A percentile compares a stretch with the other conserved stretches of the same genome.
These are phyloP conservation scores for Ceratocystis harringtonii DNA, from an alignment of 2,329 filamentous ascomycete species.

Conservation along the genomic window DNA sequence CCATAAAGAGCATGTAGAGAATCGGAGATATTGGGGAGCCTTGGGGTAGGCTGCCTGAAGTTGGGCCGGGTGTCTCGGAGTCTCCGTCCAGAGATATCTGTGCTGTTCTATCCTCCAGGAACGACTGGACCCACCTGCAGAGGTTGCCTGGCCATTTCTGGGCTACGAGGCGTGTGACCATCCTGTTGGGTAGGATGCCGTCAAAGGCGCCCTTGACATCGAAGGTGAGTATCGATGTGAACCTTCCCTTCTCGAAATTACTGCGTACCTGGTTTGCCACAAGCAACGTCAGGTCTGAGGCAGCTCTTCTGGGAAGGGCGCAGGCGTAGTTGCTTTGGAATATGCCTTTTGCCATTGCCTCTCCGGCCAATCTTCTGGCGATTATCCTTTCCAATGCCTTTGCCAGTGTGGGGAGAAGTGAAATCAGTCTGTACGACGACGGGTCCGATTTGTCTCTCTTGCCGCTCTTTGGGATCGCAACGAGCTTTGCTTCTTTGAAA, in stretches of 20 bases:
- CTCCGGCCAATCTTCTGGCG: slow-evolving; percentile 19
- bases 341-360: slow-evolving; percentile 18
- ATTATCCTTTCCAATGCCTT: slow-evolving; percentile 22
- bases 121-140: slow-evolving; percentile 17
- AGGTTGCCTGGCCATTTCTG: slow-evolving; percentile 18
- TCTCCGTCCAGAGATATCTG: slow-evolving; percentile 5
- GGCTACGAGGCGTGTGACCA: slow-evolving; percentile 16
- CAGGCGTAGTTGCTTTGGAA: slow-evolving; percentile 10
- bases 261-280: not conserved
- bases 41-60: not conserved
- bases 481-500: not conserved
- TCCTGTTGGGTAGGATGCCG: slow-evolving; percentile 18
- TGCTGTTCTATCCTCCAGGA: slow-evolving; percentile 17
- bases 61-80: not conserved
- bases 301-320: no score
- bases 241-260: not conserved
- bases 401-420: slow-evolving; percentile 21
- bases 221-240: slow-evolving; percentile 1
- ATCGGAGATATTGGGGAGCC: no score
- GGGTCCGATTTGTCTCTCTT: slow-evolving; percentile 19
- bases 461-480: slow-evolving; percentile 5
- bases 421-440: slow-evolving; percentile 21
- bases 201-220: slow-evolving; percentile 19
- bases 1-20: no score
- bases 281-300: no score